These are phyloP conservation scores for Evernia prunastri DNA, from an alignment of 495 filamentous ascomycete genomes.

Conservation along the genomic window DNA sequence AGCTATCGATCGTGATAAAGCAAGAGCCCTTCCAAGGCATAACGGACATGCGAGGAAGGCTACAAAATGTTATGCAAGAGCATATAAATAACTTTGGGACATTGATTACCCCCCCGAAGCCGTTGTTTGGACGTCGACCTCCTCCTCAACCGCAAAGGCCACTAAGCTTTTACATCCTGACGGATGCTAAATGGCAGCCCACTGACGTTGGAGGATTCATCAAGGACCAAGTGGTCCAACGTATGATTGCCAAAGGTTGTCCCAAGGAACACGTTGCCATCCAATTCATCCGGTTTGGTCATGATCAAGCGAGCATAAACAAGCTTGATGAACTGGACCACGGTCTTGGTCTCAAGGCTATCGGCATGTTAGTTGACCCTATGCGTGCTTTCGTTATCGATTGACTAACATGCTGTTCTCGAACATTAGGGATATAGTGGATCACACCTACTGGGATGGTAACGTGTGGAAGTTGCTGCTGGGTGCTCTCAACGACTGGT, in stretches of 20 bases:
- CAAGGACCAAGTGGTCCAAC: constrained; percentile 28
- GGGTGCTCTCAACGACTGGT: constrained; percentile 28
- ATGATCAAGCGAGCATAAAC: constrained; percentile 26
- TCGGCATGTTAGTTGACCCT: constrained; percentile 3
- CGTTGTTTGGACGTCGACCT: constrained; percentile 17
- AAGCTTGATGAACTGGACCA: constrained; percentile 32
- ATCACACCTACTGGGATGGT: constrained; percentile 28
- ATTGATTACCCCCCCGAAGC: not conserved
- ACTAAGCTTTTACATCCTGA: constrained; percentile 37
- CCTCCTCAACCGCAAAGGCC: constrained; percentile 13
- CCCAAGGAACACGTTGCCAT: constrained; percentile 27
- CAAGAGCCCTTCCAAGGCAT: not conserved
- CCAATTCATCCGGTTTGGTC: constrained; percentile 40
- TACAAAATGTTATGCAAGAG: constrained; percentile 8
- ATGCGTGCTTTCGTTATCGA: not conserved
- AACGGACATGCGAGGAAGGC: constrained; percentile 22
- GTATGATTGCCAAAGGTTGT: constrained; percentile 21
- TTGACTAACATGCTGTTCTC: not conserved
- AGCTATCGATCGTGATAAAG: not conserved
- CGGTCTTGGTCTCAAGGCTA: constrained; percentile 18
- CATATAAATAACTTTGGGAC: constrained; percentile 27
- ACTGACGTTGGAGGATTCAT: constrained; percentile 21
- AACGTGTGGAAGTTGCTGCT: constrained; percentile 35
- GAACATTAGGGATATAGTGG: constrained; percentile 32
- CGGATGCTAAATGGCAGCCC: constrained; percentile 35